Conservation (phyloP, 2,329 filamentous ascomycete genomes). For the Zymoseptoria pseudotritici region DNA sequence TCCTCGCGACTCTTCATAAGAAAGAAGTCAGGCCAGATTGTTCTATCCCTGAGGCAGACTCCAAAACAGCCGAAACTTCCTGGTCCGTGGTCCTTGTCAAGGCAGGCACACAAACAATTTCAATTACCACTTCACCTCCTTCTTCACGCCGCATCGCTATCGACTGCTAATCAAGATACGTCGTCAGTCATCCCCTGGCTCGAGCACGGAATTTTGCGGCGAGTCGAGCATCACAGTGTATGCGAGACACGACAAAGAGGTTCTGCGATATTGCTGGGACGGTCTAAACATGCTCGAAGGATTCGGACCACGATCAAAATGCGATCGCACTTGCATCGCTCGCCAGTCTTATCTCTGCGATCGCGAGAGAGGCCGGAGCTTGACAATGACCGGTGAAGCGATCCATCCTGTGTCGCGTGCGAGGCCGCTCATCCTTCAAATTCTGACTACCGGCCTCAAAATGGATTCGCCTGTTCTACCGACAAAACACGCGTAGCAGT, state of each 20-base stretch:
- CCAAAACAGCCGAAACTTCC: background rate
- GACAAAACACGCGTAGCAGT: background rate
- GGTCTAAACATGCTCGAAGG: background rate
- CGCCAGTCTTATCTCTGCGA: no score
- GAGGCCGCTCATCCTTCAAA: background rate
- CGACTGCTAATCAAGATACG: no score
- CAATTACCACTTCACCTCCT: background rate
- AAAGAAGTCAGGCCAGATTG: no score
- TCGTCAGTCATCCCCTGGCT: no score
- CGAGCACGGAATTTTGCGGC: no score
- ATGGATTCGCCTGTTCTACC: background rate
- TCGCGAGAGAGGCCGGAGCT: background rate
- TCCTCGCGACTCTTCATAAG: no score
- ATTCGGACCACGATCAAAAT: background rate
- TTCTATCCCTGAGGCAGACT: background rate
- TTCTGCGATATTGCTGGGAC: no score
- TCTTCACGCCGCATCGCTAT: no score
- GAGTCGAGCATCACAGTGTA: no score
- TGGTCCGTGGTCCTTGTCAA: background rate
- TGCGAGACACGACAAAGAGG: no score
- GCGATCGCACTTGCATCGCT: background rate
- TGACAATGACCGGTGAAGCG: background rate
- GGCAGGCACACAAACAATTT: background rate
- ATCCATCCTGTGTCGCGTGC: background rate
- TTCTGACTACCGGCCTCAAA: background rate